These are phyloP conservation scores for Acanthamoeba lenticulata DNA, from an alignment of 208 protist species.

Conservation along the genomic window DNA sequence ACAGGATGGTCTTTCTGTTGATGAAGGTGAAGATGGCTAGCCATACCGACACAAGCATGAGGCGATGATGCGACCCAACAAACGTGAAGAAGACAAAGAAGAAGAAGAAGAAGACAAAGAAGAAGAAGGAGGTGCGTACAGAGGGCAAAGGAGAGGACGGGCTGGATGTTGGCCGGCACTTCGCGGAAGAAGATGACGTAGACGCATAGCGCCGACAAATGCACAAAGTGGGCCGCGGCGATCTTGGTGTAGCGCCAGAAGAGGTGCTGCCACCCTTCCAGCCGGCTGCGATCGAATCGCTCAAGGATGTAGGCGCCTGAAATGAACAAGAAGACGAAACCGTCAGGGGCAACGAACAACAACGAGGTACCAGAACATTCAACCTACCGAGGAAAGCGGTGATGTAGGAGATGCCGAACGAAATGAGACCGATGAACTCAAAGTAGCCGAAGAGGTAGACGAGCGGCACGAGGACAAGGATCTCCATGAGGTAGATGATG, in stretches of 20 bases:
- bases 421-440: conserved; percentile 45
- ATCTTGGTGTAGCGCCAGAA: conserved; percentile 29
- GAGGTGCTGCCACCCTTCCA: neutral
- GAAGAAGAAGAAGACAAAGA: too few relatives aligned
- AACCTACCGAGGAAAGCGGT: conserved; percentile 21
- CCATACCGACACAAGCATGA: neutral
- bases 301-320: neutral
- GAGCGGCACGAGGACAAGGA: neutral
- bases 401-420: neutral
- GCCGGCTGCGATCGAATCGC: neutral
- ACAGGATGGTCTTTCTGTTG: conserved; percentile 9
- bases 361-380: neutral
- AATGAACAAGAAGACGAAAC: neutral
- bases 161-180: neutral
- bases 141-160: neutral
- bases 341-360: neutral
- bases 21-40: neutral
- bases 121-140: neutral
- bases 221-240: neutral
- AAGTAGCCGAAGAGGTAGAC: conserved; percentile 49
- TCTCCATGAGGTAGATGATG: neutral
- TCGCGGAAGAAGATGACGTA: conserved; percentile 60
- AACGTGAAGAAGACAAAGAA: too few relatives aligned
- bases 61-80: too few relatives aligned
- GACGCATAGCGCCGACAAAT: neutral